Conservation (phyloP, 257 asterid genomes). For the Primulina tabacum region DNA sequence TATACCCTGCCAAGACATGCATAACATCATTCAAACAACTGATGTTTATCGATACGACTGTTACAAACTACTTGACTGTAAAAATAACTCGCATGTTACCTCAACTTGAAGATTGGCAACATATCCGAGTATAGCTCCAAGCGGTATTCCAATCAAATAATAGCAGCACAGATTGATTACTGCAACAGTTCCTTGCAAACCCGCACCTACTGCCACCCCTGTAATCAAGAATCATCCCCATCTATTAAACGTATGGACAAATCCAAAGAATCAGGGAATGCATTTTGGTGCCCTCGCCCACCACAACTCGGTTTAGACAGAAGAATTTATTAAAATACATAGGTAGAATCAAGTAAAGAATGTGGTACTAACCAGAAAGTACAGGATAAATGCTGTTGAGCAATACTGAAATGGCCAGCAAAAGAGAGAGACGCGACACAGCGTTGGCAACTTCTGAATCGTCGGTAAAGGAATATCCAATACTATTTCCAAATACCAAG, state of each 20-base stretch:
- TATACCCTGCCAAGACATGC: constrained; percentile 54
- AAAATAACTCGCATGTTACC: constrained; percentile 34
- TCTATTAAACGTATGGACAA: not conserved
- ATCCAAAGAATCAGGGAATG: not conserved
- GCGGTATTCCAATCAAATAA: constrained; percentile 61
- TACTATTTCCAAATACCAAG: constrained; percentile 38
- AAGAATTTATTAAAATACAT: not conserved
- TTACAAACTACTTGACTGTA: not conserved
- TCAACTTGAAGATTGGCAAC: constrained; percentile 52
- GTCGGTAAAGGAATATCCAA: constrained; percentile 54
- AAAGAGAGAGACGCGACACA: constrained; percentile 43
- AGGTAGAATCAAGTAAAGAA: not conserved
- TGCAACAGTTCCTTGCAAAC: constrained; percentile 68
- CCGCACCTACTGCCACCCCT: constrained; percentile 93
- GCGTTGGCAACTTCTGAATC: constrained; percentile 38
- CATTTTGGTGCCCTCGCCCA: not conserved
- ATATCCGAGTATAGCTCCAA: constrained; percentile 68
- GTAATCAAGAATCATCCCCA: constrained; percentile 16
- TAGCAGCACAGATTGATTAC: constrained; percentile 64
- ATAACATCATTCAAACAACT: not conserved
- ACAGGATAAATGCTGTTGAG: constrained; percentile 63
- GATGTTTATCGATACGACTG: too few relatives aligned
- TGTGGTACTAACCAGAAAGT: constrained; percentile 47
- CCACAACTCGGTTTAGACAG: not conserved
- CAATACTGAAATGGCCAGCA: constrained; percentile 48